Conservation (phyloP, 768 basidiomycete genomes). For the Boletus pseudopeckii region DNA sequence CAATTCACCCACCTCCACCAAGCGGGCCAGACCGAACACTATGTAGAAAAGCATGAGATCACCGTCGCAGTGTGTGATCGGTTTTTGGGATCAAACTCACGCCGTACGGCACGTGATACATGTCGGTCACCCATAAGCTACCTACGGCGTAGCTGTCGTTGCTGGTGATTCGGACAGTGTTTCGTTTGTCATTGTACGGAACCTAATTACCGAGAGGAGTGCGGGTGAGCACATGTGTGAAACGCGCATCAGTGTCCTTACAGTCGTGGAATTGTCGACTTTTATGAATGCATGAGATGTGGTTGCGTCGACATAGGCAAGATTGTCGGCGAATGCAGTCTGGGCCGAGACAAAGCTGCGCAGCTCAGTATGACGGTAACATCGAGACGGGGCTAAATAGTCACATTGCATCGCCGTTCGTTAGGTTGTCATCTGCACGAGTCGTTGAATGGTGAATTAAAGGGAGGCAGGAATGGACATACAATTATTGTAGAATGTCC, state of each 20-base stretch:
- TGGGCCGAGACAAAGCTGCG: slow-evolving; percentile 46
- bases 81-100: slow-evolving; percentile 35
- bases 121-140: slow-evolving; percentile 61
- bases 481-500: slow-evolving; percentile 64
- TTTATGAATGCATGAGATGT: slow-evolving; percentile 74
- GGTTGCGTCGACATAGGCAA: slow-evolving; percentile 58
- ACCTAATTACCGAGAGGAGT: slow-evolving; percentile 17
- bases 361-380: slow-evolving; percentile 2
- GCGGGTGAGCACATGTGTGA: background rate
- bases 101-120: slow-evolving; percentile 62
- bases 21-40: slow-evolving; percentile 75
- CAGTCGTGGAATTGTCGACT: slow-evolving; percentile 65
- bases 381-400: slow-evolving; percentile 4
- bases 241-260: slow-evolving; percentile 25
- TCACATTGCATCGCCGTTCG: slow-evolving; percentile 60
- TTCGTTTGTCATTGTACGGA: slow-evolving; percentile 52
- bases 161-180: slow-evolving; percentile 61
- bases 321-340: slow-evolving; percentile 43
- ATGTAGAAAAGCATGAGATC: background rate
- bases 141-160: slow-evolving; percentile 56
- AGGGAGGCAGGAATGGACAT: slow-evolving; percentile 18
- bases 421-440: slow-evolving; percentile 60
- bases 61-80: background rate
- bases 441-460: background rate
- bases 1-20: slow-evolving; percentile 40